Conservation (phyloP, 2,329 filamentous ascomycete species). For the Shiraia sp. region DNA sequence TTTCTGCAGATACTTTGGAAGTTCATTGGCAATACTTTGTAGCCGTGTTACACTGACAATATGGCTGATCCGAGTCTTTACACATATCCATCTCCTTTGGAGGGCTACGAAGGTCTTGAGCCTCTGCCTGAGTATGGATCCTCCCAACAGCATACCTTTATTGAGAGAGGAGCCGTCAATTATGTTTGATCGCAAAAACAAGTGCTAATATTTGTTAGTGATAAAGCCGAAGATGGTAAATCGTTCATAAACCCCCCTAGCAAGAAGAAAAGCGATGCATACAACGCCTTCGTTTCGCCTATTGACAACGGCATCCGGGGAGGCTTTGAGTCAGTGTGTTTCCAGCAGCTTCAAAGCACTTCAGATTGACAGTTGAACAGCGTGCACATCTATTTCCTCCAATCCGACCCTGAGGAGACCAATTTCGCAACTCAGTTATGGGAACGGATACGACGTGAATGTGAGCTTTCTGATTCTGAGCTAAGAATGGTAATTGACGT, state of each 20-base stretch:
- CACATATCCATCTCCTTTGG: slow-evolving; percentile 60
- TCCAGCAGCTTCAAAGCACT: neutral
- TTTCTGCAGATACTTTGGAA: neutral
- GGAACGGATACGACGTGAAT: slow-evolving; percentile 79
- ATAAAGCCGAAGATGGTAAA: slow-evolving; percentile 73
- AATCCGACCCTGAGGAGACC: slow-evolving; percentile 63
- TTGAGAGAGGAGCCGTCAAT: neutral
- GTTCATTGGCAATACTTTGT: neutral
- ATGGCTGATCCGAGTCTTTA: slow-evolving; percentile 51
- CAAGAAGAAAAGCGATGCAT: slow-evolving; percentile 66
- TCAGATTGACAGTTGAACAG: slow-evolving; percentile 15
- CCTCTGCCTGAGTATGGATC: slow-evolving; percentile 54
- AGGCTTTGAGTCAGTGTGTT: slow-evolving; percentile 66
- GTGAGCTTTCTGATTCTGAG: slow-evolving; percentile 47
- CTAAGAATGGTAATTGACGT: neutral
- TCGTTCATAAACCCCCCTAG: slow-evolving; percentile 70
- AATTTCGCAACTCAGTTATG: slow-evolving; percentile 73
- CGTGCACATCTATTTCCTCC: slow-evolving; percentile 80
- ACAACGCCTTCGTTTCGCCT: slow-evolving; percentile 69
- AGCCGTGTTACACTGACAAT: neutral
- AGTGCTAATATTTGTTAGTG: slow-evolving; percentile 43
- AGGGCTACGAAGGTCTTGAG: slow-evolving; percentile 61
- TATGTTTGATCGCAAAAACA: too few species aligned
- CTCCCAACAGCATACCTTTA: neutral
- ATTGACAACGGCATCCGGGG: slow-evolving; percentile 68